These are phyloP conservation scores for Cladophialophora exuberans DNA, from an alignment of 2,329 filamentous ascomycete genomes.

Conservation along the genomic window DNA sequence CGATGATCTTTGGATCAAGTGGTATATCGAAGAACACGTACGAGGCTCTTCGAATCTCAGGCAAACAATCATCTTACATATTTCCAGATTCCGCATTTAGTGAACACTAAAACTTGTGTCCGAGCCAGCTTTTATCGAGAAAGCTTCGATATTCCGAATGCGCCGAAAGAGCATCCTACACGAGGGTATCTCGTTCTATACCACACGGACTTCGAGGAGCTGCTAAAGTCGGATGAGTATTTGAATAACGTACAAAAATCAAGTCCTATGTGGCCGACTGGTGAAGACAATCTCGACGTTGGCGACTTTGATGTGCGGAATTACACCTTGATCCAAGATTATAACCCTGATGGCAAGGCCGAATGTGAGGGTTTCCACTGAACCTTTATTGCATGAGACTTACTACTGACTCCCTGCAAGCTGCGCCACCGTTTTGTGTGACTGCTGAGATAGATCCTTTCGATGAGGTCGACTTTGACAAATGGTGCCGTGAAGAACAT, in stretches of 20 bases:
- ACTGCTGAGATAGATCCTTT: slow-evolving; percentile 62
- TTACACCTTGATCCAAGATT: slow-evolving; percentile 66
- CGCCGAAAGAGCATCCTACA: slow-evolving; percentile 36
- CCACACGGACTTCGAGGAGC: slow-evolving; percentile 72
- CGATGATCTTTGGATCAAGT: slow-evolving; percentile 24
- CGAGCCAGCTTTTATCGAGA: slow-evolving; percentile 20
- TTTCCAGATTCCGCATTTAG: slow-evolving; percentile 18
- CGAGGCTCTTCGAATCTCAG: not conserved
- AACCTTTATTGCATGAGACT: not conserved
- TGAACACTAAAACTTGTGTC: slow-evolving; percentile 17
- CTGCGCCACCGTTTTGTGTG: slow-evolving; percentile 64
- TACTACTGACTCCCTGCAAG: slow-evolving; percentile 38
- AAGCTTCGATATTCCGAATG: slow-evolving; percentile 16
- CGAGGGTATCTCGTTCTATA: slow-evolving; percentile 80
- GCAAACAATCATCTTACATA: not conserved
- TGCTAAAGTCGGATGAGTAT: slow-evolving; percentile 71
- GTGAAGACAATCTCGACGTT: slow-evolving; percentile 63
- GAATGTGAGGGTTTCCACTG: slow-evolving; percentile 34
- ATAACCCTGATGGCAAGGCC: slow-evolving; percentile 58
- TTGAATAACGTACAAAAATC: slow-evolving; percentile 49
- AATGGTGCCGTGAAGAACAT: slow-evolving; percentile 78
- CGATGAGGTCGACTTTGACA: slow-evolving; percentile 59
- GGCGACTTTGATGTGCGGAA: slow-evolving; percentile 72
- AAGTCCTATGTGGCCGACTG: slow-evolving; percentile 59
- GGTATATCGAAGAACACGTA: slow-evolving; percentile 27